Base-by-base conservation (phyloP, 2,329 filamentous ascomycete species). In the Botrytis fragariae region DNA sequence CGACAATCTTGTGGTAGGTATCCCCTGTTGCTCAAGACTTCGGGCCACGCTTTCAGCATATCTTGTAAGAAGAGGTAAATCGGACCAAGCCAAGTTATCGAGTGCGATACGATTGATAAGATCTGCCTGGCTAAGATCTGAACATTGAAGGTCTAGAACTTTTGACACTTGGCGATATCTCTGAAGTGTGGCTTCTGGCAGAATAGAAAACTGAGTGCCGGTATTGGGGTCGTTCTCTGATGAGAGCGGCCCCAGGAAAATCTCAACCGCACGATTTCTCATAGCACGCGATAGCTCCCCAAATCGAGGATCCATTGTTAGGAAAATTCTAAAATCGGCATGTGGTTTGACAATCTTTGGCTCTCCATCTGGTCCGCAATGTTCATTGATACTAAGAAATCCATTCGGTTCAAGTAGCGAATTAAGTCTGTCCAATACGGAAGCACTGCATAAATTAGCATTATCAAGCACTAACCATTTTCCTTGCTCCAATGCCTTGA, bases 391-490 rank as follows among this genome's bases (percentile, higher is more conserved):
- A 78, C 93, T 94, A 35, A 99, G 85, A 75, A 90, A 91, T 1
- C 96, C 96, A 79, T 95, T 91, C 0, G 94, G 95, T 81, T 99
- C 96, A 12, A 98, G 91, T 14, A 99, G 85, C 0, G 96, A 98
- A 81, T 99, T 99, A 69, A 99, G 85, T 75, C 97, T 89, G 82
- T 99, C 96, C 16, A 99, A 87, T 1, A 99, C 96, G 10, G 95
- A 97, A 37, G 95, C 92, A 79, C 92, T 98, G 84, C 97, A 99
- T 73, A 99, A 87, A 79, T 99, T 99, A 74, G 97, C 96, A 82
- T 99, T 98, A 82, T 99, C 96, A 35, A 99, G 89, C 18, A 99
- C 91, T 29, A 99, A 86, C 96, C 96, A 99, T 74, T 94, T 89
- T 22, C 96, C 96, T 77, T 91, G 86, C 79, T 97, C 88, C 18